These are phyloP conservation scores for Metarhizium sp. DNA, from an alignment of 2,329 filamentous ascomycete species.

Conservation along the genomic window DNA sequence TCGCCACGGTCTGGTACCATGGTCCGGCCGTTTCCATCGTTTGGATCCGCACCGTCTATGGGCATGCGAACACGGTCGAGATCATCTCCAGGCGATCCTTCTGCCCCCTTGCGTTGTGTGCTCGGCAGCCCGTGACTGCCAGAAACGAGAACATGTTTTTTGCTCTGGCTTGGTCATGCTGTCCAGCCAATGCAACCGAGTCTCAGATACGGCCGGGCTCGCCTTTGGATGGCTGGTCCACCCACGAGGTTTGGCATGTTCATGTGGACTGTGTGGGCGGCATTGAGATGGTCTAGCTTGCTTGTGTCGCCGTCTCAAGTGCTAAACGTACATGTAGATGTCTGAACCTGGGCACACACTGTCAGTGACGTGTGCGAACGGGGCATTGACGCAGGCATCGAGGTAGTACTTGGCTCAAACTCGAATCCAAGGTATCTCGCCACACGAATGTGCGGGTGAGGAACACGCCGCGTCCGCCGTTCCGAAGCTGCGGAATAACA, in stretches of 20 bases:
- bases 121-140: too few species aligned
- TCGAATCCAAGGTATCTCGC: background rate
- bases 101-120: background rate
- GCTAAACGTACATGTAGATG: background rate
- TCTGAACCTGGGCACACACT: background rate
- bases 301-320: background rate
- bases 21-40: conserved; percentile 9
- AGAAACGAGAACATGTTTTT: too few species aligned
- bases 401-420: background rate
- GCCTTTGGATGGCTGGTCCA: background rate
- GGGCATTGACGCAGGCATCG: background rate
- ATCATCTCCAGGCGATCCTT: background rate
- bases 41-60: conserved; percentile 8
- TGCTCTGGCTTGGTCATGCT: too few species aligned
- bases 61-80: background rate
- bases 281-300: background rate
- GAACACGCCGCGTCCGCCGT: background rate
- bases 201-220: background rate
- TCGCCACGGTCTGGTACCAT: background rate
- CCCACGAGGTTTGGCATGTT: too few species aligned
- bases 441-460: background rate
- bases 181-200: background rate
- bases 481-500: background rate
- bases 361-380: background rate
- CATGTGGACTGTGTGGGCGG: background rate